Evolutionary conservation across 345 rosid species (phyloP).

Genomic region (Luvunga scandens): DNA sequence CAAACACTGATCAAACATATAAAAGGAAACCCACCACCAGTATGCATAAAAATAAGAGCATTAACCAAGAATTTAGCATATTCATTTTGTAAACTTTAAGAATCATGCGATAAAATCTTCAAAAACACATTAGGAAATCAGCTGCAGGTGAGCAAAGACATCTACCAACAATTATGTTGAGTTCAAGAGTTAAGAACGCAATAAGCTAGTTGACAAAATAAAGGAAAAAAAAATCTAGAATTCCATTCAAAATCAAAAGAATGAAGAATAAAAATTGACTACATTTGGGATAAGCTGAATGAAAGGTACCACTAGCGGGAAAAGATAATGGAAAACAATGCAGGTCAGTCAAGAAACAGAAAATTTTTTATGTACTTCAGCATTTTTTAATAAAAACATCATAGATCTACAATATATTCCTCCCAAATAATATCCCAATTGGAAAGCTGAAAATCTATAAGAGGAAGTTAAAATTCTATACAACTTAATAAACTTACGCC

Average conservation of each 20-base stretch:
- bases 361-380: background rate
- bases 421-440: background rate
- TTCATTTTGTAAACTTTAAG: too few relatives aligned
- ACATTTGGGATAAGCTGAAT: background rate
- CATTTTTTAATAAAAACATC: background rate
- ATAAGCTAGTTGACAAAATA: background rate
- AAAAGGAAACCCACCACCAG: background rate
- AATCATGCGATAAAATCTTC: background rate
- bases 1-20: background rate
- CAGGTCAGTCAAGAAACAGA: background rate
- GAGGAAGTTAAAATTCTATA: conserved; percentile 1
- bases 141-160: background rate
- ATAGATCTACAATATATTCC: background rate
- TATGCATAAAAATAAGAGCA: background rate
- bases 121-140: background rate
- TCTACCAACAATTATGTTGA: background rate
- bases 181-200: background rate
- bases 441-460: conserved; percentile 2
- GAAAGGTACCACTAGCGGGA: background rate
- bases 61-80: background rate
- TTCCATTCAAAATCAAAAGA: background rate
- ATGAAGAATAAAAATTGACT: background rate
- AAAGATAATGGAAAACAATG: background rate
- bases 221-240: background rate
- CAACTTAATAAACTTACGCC: conserved; percentile 2